Conservation (phyloP, 129 eudicot species). For the Daucus carota region DNA sequence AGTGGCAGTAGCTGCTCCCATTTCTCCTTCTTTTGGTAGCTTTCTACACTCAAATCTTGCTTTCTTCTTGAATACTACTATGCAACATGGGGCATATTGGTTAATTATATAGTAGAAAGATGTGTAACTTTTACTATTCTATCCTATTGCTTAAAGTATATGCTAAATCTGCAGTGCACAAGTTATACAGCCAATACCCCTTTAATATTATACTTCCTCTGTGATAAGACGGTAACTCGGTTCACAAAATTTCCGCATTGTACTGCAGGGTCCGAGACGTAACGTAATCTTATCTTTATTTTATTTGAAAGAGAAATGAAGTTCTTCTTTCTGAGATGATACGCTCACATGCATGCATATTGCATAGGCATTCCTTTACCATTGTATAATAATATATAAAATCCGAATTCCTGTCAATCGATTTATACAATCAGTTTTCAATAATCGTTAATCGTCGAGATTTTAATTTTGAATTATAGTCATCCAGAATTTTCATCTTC, state of each 20-base stretch:
- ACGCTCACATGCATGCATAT: too few relatives aligned
- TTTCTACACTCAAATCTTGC: not conserved
- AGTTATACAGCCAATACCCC: not conserved
- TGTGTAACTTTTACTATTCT: conserved; percentile 4
- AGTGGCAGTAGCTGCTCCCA: conserved; percentile 38
- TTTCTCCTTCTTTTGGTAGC: conserved; percentile 15
- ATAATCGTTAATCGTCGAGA: too few relatives aligned
- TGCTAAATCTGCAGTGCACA: conserved; percentile 2
- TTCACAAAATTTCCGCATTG: not conserved
- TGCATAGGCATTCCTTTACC: not conserved
- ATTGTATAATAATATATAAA: not conserved
- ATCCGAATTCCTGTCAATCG: too few relatives aligned
- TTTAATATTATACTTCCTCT: not conserved
- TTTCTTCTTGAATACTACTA: not conserved
- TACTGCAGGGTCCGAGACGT: too few relatives aligned
- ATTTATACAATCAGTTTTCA: too few relatives aligned
- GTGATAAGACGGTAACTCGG: too few relatives aligned
- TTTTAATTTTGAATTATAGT: too few relatives aligned
- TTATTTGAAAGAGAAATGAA: too few relatives aligned
- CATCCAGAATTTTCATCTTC: too few relatives aligned
- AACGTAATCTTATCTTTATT: too few relatives aligned
- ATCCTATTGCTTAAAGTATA: not conserved
- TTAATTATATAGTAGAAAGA: not conserved
- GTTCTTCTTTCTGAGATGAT: too few relatives aligned
- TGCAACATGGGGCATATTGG: not conserved